A percentile compares a stretch with the other conserved stretches of the same genome.
Evolutionary conservation across 306 rosid species (phyloP).

Genomic region (Rosa chinensis): DNA sequence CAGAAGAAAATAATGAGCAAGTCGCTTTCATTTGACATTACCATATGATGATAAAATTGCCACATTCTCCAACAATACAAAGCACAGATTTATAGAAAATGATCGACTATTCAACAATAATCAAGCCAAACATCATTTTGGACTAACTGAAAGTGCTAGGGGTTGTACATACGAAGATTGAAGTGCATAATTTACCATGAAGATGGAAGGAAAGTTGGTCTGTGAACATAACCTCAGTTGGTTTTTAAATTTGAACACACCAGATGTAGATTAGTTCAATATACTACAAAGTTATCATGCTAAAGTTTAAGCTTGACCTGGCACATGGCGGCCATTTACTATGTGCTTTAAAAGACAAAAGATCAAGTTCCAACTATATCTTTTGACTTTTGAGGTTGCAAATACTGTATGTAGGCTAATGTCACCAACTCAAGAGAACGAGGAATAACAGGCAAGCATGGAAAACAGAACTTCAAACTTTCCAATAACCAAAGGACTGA

Average conservation of each 20-base stretch:
- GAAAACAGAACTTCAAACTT: background rate
- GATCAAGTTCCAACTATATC: background rate
- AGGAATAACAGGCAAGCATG: slow-evolving; percentile 17
- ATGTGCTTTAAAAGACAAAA: slow-evolving; percentile 1
- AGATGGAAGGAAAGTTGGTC: background rate
- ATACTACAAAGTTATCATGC: background rate
- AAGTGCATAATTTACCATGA: background rate
- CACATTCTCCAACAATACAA: background rate
- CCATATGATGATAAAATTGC: background rate
- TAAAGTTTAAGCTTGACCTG: background rate
- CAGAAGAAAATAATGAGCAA: slow-evolving; percentile 5
- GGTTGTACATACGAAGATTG: background rate
- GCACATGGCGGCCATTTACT: background rate
- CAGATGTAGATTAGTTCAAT: slow-evolving; percentile 2
- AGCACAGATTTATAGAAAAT: background rate
- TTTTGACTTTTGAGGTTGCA: slow-evolving; percentile 12
- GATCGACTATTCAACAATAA: background rate
- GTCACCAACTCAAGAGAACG: background rate
- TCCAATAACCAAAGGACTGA: background rate
- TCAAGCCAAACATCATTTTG: background rate
- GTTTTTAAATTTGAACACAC: background rate
- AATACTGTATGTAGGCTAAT: background rate
- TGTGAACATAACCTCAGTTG: background rate
- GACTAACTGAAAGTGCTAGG: background rate
- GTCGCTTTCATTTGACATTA: background rate